Conservation (phyloP, 2,329 filamentous ascomycete species). For the Fusarium sp. region DNA sequence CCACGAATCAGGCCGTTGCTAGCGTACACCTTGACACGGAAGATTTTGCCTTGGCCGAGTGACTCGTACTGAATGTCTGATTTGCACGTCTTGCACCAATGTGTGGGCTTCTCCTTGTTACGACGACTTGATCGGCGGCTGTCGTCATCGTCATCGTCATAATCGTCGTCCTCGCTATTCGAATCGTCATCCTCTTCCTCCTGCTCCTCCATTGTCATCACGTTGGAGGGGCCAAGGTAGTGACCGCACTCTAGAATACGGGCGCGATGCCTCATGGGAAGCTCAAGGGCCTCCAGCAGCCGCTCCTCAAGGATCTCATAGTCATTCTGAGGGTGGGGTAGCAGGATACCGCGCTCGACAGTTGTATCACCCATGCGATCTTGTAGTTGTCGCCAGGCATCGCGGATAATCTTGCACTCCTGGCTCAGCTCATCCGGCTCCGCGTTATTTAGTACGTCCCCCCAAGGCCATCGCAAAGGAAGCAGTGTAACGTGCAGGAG, state of each 20-base stretch:
- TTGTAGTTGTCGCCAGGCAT: constrained; percentile 72
- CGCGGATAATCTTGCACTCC: constrained; percentile 61
- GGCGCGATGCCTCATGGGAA: constrained; percentile 70
- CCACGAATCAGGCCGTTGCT: constrained; percentile 94
- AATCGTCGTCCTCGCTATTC: constrained; percentile 58
- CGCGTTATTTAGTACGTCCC: constrained; percentile 60
- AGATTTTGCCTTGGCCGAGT: constrained; percentile 65
- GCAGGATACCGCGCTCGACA: constrained; percentile 75
- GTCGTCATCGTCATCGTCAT: constrained; percentile 47
- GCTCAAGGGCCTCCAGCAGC: constrained; percentile 76
- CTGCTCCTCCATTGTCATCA: constrained; percentile 50
- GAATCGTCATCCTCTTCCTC: constrained; percentile 49
- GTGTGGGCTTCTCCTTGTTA: constrained; percentile 49
- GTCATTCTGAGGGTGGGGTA: constrained; percentile 81
- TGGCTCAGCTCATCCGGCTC: constrained; percentile 54
- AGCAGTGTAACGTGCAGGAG: constrained; percentile 81
- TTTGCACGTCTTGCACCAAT: constrained; percentile 67
- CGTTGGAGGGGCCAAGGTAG: constrained; percentile 71
- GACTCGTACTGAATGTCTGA: constrained; percentile 64
- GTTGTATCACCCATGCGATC: constrained; percentile 78
- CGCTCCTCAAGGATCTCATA: constrained; percentile 83
- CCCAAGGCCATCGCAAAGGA: constrained; percentile 73
- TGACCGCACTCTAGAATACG: constrained; percentile 80
- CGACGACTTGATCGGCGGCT: constrained; percentile 36
- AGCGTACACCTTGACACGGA: constrained; percentile 88